phyloP scores from a whole-genome alignment of 2,329 filamentous ascomycete species.

The Ramichloridium luteum region DNA sequence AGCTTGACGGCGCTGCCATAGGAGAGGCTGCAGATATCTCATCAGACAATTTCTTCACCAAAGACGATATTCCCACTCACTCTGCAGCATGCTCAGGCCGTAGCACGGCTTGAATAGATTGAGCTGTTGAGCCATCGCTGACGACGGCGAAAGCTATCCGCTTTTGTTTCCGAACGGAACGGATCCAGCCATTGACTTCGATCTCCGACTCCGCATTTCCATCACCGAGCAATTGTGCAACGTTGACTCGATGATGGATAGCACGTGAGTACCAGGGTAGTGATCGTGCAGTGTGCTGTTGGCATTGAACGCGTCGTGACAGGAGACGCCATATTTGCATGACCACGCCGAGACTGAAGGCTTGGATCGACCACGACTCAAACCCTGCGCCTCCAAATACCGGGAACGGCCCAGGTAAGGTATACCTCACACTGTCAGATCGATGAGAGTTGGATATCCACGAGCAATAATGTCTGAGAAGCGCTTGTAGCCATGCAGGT shows the following conservation, averaged over 20 bases:
- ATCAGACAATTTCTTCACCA: slow-evolving; percentile 2
- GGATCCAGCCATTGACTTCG: slow-evolving; percentile 61
- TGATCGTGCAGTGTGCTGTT: background rate
- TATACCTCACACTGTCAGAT: too few relatives aligned
- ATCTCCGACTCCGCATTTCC: slow-evolving; percentile 18
- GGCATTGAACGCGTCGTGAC: background rate
- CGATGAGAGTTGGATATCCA: too few relatives aligned
- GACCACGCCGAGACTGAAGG: slow-evolving; percentile 1
- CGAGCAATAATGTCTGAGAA: too few relatives aligned
- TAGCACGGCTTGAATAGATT: slow-evolving; percentile 69
- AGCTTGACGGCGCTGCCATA: slow-evolving; percentile 71
- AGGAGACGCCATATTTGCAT: slow-evolving; percentile 1
- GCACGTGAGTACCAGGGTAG: slow-evolving; percentile 13
- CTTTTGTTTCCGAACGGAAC: slow-evolving; percentile 80
- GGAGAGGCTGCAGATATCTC: slow-evolving; percentile 48
- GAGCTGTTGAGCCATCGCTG: slow-evolving; percentile 72
- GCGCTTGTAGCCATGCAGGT: too few relatives aligned
- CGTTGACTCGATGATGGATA: slow-evolving; percentile 9
- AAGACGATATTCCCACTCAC: slow-evolving; percentile 40
- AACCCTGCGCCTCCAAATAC: too few relatives aligned
- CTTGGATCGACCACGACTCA: too few relatives aligned
- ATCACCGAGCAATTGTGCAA: slow-evolving; percentile 18
- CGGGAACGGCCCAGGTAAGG: too few relatives aligned
- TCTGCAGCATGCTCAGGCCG: slow-evolving; percentile 56
- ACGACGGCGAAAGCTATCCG: slow-evolving; percentile 70